Conservation (phyloP, 1,284 basidiomycete genomes). For the Cronartium ribicola region DNA sequence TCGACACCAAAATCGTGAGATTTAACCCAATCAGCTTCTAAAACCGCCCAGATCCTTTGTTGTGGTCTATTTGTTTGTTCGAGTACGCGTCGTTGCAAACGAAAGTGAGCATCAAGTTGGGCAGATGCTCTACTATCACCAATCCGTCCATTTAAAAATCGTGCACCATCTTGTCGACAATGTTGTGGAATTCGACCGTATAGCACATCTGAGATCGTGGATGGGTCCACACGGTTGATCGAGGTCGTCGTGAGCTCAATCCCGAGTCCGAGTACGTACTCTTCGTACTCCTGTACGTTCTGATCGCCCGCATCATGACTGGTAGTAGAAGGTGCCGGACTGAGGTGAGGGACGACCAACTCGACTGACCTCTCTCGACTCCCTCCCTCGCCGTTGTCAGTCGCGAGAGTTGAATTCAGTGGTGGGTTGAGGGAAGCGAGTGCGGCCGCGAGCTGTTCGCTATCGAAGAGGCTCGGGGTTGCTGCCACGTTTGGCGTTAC, state of each 20-base stretch:
- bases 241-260: slow-evolving; percentile 29
- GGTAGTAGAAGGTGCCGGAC: slow-evolving; percentile 30
- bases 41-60: slow-evolving; percentile 33
- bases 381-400: neutral
- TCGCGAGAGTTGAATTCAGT: neutral
- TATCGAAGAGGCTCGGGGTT: slow-evolving; percentile 21
- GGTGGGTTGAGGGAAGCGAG: slow-evolving; percentile 33
- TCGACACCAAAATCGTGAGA: slow-evolving; percentile 35
- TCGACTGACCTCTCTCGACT: slow-evolving; percentile 10
- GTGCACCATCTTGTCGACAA: slow-evolving; percentile 38
- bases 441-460: slow-evolving; percentile 30
- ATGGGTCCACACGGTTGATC: slow-evolving; percentile 30
- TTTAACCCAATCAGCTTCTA: slow-evolving; percentile 29
- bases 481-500: neutral
- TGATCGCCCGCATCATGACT: slow-evolving; percentile 28
- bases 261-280: slow-evolving; percentile 14
- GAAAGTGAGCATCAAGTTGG: slow-evolving; percentile 38
- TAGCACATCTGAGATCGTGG: slow-evolving; percentile 27
- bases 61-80: slow-evolving; percentile 28
- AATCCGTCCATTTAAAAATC: slow-evolving; percentile 33
- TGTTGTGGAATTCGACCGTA: slow-evolving; percentile 39
- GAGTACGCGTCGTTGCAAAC: slow-evolving; percentile 16
- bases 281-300: slow-evolving; percentile 33
- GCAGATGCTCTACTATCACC: slow-evolving; percentile 27
- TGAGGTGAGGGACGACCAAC: slow-evolving; percentile 5